Evolutionary conservation across 331 rosid species (phyloP).

Genomic region (Spiraea crenata): DNA sequence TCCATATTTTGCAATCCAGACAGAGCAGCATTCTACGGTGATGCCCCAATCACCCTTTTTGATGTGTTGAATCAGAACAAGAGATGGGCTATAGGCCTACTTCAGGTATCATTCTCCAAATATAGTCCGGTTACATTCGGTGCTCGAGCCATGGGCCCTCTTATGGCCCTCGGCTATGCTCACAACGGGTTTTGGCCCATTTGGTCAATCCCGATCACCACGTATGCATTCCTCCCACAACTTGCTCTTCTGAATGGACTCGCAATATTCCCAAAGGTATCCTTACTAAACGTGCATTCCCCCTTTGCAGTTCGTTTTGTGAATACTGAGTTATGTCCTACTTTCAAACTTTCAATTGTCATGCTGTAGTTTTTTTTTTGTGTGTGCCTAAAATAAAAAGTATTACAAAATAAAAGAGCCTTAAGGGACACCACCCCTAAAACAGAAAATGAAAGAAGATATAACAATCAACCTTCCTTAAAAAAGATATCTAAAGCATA

Average conservation of each 20-base stretch:
- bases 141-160: conserved; percentile 17
- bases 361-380: background rate
- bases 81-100: conserved; percentile 33
- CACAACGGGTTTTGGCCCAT: conserved; percentile 31
- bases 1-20: conserved; percentile 38
- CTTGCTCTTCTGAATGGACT: conserved; percentile 36
- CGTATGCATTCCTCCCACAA: conserved; percentile 41
- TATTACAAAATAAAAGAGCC: too few relatives aligned
- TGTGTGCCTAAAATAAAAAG: too few relatives aligned
- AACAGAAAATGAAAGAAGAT: too few relatives aligned
- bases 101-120: conserved; percentile 27
- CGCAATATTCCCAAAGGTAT: conserved; percentile 40
- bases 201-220: conserved; percentile 32
- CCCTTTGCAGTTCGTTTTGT: too few relatives aligned
- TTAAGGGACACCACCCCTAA: too few relatives aligned
- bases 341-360: background rate
- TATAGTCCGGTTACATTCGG: conserved; percentile 33
- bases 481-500: too few relatives aligned
- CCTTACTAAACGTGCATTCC: too few relatives aligned
- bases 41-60: conserved; percentile 32
- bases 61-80: conserved; percentile 35
- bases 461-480: too few relatives aligned
- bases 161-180: conserved; percentile 37
- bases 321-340: background rate
- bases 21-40: conserved; percentile 39